Conservation (phyloP, 352 stramenopile genomes). For the Globisporangium cystogenes region DNA sequence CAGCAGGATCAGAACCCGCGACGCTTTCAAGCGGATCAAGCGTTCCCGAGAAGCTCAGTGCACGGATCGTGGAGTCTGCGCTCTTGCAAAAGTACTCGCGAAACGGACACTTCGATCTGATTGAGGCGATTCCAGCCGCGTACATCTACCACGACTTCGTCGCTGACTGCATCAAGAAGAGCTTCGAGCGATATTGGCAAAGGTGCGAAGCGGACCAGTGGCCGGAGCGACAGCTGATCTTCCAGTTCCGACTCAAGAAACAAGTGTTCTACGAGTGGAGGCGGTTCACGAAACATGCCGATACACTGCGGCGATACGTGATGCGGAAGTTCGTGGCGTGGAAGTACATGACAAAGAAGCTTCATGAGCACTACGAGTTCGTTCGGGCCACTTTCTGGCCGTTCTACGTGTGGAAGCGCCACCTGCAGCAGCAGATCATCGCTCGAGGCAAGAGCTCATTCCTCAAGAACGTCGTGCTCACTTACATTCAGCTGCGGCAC, state of each 20-base stretch:
- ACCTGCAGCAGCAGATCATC: slow-evolving; percentile 63
- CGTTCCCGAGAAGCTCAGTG: slow-evolving; percentile 35
- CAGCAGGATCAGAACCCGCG: slow-evolving; percentile 4
- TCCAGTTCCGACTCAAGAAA: slow-evolving; percentile 56
- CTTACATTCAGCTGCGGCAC: slow-evolving; percentile 52
- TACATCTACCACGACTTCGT: slow-evolving; percentile 60
- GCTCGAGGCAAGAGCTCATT: slow-evolving; percentile 54
- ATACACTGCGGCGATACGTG: slow-evolving; percentile 27
- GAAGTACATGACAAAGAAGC: slow-evolving; percentile 44
- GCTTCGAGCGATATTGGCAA: slow-evolving; percentile 32
- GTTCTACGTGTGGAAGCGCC: slow-evolving; percentile 78
- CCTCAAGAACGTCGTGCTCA: slow-evolving; percentile 41
- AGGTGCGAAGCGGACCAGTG: slow-evolving; percentile 36
- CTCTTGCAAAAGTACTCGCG: slow-evolving; percentile 77
- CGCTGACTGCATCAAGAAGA: slow-evolving; percentile 41
- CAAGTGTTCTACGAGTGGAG: slow-evolving; percentile 43
- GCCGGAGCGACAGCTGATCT: slow-evolving; percentile 55
- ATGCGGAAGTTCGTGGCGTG: slow-evolving; percentile 63
- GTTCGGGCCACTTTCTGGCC: slow-evolving; percentile 69
- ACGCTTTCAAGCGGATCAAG: background rate
- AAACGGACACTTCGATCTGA: slow-evolving; percentile 70
- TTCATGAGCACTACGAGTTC: slow-evolving; percentile 46
- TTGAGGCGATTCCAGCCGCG: slow-evolving; percentile 33
- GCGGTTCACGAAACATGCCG: slow-evolving; percentile 32
- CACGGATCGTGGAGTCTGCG: slow-evolving; percentile 43